Conservation (phyloP, 140 eudicot genomes). For the Erigeron philadelphicus region DNA sequence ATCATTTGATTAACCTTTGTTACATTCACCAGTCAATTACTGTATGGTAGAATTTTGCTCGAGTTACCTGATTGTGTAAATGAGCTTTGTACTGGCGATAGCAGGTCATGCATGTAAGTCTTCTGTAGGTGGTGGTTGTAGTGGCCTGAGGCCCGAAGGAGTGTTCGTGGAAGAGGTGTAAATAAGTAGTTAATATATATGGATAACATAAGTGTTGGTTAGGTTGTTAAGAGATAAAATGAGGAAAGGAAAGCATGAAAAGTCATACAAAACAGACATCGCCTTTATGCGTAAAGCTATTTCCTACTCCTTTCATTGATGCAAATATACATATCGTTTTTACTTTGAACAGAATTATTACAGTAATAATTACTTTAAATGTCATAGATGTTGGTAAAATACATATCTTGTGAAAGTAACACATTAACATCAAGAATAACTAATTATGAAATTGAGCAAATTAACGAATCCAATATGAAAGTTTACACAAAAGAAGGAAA, state of each 20-base stretch:
- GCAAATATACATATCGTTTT: too few relatives aligned
- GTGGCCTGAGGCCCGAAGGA: background rate
- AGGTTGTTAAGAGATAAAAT: conserved; percentile 9
- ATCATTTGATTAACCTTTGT: background rate
- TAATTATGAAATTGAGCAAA: background rate
- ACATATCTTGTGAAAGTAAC: background rate
- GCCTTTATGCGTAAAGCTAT: conserved; percentile 27
- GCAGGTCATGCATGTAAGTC: conserved; percentile 11
- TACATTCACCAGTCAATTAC: too few relatives aligned
- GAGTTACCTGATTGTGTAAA: conserved; percentile 17
- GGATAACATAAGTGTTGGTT: conserved; percentile 21
- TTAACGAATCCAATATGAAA: background rate
- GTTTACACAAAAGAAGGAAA: background rate
- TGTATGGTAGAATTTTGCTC: background rate
- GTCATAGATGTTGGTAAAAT: background rate
- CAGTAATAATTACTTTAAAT: background rate
- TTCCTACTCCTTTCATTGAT: conserved; percentile 6
- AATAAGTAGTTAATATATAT: conserved; percentile 12
- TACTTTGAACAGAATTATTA: too few relatives aligned
- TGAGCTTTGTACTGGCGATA: background rate
- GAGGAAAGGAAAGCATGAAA: conserved; percentile 25
- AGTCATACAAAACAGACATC: conserved; percentile 20
- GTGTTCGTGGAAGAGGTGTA: conserved; percentile 13
- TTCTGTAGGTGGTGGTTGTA: background rate
- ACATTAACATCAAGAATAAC: background rate